Conservation (phyloP, 2,329 filamentous ascomycete genomes). For the Gremmenia infestans region DNA sequence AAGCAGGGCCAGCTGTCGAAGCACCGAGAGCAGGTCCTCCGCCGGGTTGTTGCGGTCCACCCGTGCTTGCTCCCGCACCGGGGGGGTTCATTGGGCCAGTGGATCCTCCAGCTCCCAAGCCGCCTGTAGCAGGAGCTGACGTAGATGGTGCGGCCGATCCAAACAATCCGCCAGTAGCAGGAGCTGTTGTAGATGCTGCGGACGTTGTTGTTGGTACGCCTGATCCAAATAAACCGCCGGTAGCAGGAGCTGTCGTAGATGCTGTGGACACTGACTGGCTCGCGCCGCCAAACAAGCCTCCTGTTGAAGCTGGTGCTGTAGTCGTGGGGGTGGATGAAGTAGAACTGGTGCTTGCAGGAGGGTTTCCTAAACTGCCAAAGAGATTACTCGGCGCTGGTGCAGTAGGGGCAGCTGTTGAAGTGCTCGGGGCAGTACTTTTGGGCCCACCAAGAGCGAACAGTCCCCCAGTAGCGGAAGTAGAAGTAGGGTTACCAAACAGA, state of each 20-base stretch:
- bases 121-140: constrained; percentile 11
- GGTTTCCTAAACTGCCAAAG: constrained; percentile 23
- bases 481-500: background rate
- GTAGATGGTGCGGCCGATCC: constrained; percentile 14
- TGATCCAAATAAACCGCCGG: constrained; percentile 12
- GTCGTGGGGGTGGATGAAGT: constrained; percentile 4
- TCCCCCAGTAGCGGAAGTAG: background rate
- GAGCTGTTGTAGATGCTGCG: constrained; percentile 7
- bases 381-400: constrained; percentile 8
- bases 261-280: background rate
- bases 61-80: constrained; percentile 18
- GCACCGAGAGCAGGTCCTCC: constrained; percentile 48
- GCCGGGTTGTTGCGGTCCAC: constrained; percentile 11
- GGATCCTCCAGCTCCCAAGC: constrained; percentile 8
- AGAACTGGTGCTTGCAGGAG: constrained; percentile 5
- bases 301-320: constrained; percentile 3
- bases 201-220: background rate
- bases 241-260: constrained; percentile 12
- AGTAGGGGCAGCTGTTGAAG: constrained; percentile 1
- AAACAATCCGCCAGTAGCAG: constrained; percentile 13
- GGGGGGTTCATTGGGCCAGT: background rate
- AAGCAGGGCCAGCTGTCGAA: constrained; percentile 75
- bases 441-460: background rate
- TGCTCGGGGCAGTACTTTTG: background rate
- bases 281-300: constrained; percentile 8